Evolutionary conservation across 2,329 filamentous ascomycete genomes (phyloP), one percentile per base, ranked within the genome.

Genomic region (Achaetomium macrosporum): DNA sequence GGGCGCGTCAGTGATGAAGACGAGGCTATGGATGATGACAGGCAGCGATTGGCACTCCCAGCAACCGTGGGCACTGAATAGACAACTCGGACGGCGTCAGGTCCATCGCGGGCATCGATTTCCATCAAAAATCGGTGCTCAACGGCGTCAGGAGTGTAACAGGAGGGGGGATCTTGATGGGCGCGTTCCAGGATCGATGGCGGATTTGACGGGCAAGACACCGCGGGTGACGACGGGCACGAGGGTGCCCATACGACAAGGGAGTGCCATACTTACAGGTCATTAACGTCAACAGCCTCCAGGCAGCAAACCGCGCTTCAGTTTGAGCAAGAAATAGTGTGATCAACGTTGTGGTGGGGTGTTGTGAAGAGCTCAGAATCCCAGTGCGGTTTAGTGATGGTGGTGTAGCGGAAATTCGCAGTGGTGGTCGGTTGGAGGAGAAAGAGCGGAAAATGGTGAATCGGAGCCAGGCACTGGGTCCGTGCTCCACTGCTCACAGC

Each of bases 1-100:
- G 65, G 67, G 65, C 63, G 66, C 64, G 66, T 69, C 60, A 63
- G 70, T 64, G 72, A 73, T 72, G 72, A 70, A 71, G 68, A 66
- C 72, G 63, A 77, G 75, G 75, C 74, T 76, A 74, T 70, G 65
- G 63, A 61, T 20, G 55, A 63, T 63, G 71, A 67, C 69, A 65
- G 61, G 64, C 56, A 67, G 70, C 71, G 70, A 79, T 78, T 76
- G 73, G 58, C 59, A 58, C 65, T 63, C 56, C 58, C 57, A 59
- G 53, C 54, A 57, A 56, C 48, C 56, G 57, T 43, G 53, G 57
- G 50, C 53, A 51, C 51, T 50, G 53, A 54, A 54, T 59, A 56
- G 51, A 54, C 51, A 50, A 61, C 51, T 46, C 56, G 59, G 59
- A 56, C 52, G 56, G 61, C 63, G 65, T 71, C 66, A 49, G 54